These are phyloP conservation scores for Epichloe baconii DNA, from an alignment of 2,329 filamentous ascomycete species.

Conservation along the genomic window DNA sequence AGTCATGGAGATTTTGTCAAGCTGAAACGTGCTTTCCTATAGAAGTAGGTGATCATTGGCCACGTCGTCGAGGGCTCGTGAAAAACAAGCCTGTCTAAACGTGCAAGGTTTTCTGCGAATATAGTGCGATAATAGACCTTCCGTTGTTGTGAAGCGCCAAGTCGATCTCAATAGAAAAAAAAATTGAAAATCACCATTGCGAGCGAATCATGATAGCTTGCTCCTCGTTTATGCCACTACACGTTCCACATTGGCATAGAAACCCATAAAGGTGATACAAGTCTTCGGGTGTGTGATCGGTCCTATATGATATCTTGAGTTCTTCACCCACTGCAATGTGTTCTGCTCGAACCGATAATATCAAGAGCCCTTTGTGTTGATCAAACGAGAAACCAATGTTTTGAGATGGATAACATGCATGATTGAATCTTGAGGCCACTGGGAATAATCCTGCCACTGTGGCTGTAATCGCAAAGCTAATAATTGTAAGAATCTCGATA, in stretches of 20 bases:
- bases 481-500: background rate
- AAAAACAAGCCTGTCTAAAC: no score
- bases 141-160: no score
- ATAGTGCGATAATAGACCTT: no score
- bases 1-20: no score
- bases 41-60: no score
- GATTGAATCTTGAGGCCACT: slow-evolving; percentile 44
- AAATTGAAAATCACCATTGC: background rate
- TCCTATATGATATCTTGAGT: slow-evolving; percentile 37
- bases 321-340: slow-evolving; percentile 31
- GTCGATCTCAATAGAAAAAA: background rate
- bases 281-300: slow-evolving; percentile 16
- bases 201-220: background rate
- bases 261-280: slow-evolving; percentile 38
- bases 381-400: slow-evolving; percentile 34
- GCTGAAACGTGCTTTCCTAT: no score
- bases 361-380: slow-evolving; percentile 19
- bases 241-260: slow-evolving; percentile 36
- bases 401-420: slow-evolving; percentile 33
- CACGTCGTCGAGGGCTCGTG: no score
- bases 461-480: slow-evolving; percentile 14
- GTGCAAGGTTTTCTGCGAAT: no score
- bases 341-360: slow-evolving; percentile 24
- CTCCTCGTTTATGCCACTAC: slow-evolving; percentile 16
- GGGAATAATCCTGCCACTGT: slow-evolving; percentile 31